Evolutionary conservation across 371 early-diverging fungal species (phyloP).

Genomic region (Mucor saturninus): DNA sequence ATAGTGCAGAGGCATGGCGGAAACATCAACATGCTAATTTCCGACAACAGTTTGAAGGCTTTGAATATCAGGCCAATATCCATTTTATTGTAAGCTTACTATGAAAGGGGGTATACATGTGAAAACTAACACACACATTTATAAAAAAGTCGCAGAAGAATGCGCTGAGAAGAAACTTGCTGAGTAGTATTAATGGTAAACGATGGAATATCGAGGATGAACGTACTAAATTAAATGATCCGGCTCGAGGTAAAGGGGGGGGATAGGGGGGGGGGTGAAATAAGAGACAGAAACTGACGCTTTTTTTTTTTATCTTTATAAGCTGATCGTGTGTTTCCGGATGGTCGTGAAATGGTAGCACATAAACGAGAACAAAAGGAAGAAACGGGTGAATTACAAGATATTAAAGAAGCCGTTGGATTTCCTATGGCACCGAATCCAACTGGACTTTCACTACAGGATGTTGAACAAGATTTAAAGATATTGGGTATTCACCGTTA

Average conservation of each 20-base stretch:
- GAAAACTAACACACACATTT: no score
- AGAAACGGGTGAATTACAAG: conserved; percentile 53
- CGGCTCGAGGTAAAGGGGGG: conserved; percentile 14
- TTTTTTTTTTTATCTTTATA: conserved; percentile 19
- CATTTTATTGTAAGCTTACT: conserved; percentile 50
- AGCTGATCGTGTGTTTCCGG: conserved; percentile 25
- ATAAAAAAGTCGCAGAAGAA: conserved; percentile 40
- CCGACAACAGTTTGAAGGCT: conserved; percentile 52
- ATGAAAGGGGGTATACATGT: no score
- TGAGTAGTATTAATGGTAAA: conserved; percentile 19
- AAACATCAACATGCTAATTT: conserved; percentile 55
- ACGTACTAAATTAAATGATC: conserved; percentile 28
- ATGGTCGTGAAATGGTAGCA: conserved; percentile 38
- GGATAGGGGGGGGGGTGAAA: no score
- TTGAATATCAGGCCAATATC: conserved; percentile 61
- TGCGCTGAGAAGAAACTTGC: conserved; percentile 27
- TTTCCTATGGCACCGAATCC: conserved; percentile 55
- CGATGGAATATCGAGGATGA: conserved; percentile 34
- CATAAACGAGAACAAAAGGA: conserved; percentile 43
- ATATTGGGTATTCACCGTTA: conserved; percentile 37
- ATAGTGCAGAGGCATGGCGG: conserved; percentile 61
- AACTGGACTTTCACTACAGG: conserved; percentile 37
- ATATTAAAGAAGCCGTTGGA: conserved; percentile 45
- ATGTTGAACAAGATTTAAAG: conserved; percentile 54
- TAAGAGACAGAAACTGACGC: conserved; percentile 11